These are phyloP conservation scores for Corynespora cassiicola DNA, from an alignment of 2,329 filamentous ascomycete species.

Conservation along the genomic window DNA sequence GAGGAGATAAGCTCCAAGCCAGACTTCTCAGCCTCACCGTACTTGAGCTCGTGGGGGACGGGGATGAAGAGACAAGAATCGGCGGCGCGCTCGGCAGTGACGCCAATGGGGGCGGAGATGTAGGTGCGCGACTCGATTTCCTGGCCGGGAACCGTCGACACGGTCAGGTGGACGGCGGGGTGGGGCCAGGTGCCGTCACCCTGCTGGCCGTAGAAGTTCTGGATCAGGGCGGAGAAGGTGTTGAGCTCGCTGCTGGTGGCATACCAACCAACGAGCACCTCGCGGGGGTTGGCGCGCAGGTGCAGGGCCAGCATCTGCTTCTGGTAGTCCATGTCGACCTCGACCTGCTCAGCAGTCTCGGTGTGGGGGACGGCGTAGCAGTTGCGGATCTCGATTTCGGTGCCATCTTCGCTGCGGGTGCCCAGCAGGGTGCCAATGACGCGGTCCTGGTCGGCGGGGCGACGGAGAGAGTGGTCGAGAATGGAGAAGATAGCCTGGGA, in stretches of 20 bases:
- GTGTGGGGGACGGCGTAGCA: conserved; percentile 99
- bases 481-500: conserved; percentile 68
- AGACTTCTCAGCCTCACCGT: conserved; percentile 78
- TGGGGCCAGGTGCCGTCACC: conserved; percentile 97
- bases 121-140: conserved; percentile 89
- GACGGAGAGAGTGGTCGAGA: conserved; percentile 89
- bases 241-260: conserved; percentile 96
- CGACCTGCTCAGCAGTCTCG: conserved; percentile 97
- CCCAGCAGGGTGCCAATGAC: conserved; percentile 97
- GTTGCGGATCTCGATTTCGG: conserved; percentile 93
- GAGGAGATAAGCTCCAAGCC: conserved; percentile 83
- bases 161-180: conserved; percentile 96
- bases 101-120: conserved; percentile 93
- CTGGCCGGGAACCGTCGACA: conserved; percentile 86
- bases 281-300: conserved; percentile 90
- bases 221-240: conserved; percentile 97
- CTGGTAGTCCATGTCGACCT: conserved; percentile 99
- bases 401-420: conserved; percentile 92
- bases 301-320: conserved; percentile 98
- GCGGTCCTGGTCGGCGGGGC: conserved; percentile 89
- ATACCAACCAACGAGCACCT: conserved; percentile 97
- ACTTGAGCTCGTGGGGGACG: conserved; percentile 92
- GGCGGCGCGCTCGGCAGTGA: conserved; percentile 91
- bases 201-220: conserved; percentile 98
- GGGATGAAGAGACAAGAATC: conserved; percentile 98